These are phyloP conservation scores for Scopulariopsis brevicaulis DNA, from an alignment of 2,329 filamentous ascomycete species.

Conservation along the genomic window DNA sequence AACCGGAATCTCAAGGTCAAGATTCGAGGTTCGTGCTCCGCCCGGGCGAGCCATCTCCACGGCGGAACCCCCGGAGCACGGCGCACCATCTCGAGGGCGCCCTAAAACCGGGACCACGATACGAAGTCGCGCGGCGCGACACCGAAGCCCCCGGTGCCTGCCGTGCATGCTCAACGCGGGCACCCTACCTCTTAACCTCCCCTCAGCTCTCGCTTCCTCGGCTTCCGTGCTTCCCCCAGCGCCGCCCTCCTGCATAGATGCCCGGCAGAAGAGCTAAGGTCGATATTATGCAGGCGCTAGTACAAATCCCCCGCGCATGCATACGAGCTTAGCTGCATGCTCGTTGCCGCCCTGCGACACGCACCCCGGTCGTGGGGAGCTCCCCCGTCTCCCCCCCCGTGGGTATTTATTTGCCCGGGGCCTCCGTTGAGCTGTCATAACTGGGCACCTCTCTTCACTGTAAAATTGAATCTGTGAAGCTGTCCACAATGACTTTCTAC, in stretches of 20 bases:
- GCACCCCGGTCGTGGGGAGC: not conserved
- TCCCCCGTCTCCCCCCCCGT: not conserved
- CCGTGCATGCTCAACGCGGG: not conserved
- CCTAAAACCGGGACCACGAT: not conserved
- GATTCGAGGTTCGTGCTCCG: no score
- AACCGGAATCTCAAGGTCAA: no score
- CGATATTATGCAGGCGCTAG: not conserved
- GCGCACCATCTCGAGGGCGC: not conserved
- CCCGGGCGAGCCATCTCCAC: no score
- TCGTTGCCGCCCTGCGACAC: not conserved
- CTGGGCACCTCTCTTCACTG: not conserved
- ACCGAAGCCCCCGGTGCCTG: no score
- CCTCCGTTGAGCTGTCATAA: not conserved
- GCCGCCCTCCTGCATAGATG: not conserved
- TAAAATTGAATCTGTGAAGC: not conserved
- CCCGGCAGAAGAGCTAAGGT: not conserved
- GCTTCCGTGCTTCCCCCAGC: not conserved
- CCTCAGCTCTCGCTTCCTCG: not conserved
- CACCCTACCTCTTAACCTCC: not conserved
- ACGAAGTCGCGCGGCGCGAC: not conserved
- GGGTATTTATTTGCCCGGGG: not conserved
- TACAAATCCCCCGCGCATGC: not conserved
- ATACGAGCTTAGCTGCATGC: not conserved
- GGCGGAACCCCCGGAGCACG: no score
- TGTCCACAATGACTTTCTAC: conserved; percentile 18